Conservation (phyloP, 331 rosid species). For the Arachis monticola region DNA sequence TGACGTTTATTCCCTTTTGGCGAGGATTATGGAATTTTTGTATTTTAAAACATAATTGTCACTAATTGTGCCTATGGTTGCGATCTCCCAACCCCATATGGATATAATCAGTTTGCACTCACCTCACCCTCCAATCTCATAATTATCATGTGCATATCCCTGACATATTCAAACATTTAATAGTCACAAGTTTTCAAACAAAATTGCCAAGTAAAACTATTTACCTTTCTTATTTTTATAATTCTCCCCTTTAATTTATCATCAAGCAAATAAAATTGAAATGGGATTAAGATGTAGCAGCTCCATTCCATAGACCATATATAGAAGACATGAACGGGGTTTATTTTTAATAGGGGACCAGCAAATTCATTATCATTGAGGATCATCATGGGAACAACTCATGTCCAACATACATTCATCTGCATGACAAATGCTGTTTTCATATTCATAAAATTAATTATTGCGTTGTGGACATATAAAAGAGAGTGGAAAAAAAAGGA, state of each 20-base stretch:
- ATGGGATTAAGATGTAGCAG: neutral
- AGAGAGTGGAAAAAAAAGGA: neutral
- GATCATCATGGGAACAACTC: conserved; percentile 22
- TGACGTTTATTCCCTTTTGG: conserved; percentile 38
- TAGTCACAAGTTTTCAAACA: conserved; percentile 8
- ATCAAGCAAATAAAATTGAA: neutral
- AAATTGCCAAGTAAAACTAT: neutral
- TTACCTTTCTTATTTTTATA: neutral
- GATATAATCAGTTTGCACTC: conserved; percentile 29
- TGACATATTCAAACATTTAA: conserved; percentile 17
- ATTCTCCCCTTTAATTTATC: too few relatives aligned
- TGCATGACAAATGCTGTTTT: too few relatives aligned
- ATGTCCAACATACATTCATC: conserved; percentile 21
- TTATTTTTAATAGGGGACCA: conserved; percentile 19
- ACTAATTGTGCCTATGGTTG: conserved; percentile 39
- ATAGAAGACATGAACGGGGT: too few relatives aligned
- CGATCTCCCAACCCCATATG: conserved; percentile 21
- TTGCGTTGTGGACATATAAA: too few relatives aligned
- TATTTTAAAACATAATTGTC: conserved; percentile 18
- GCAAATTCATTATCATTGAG: conserved; percentile 22
- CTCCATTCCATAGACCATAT: neutral
- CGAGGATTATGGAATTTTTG: conserved; percentile 42
- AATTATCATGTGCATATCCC: conserved; percentile 25
- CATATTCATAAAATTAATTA: too few relatives aligned
- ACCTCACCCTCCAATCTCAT: conserved; percentile 30